A percentile compares a stretch with the other conserved stretches of the same genome.
Evolutionary conservation across 208 protist genomes (phyloP).

Genomic region (Leishmania amazonensis): DNA sequence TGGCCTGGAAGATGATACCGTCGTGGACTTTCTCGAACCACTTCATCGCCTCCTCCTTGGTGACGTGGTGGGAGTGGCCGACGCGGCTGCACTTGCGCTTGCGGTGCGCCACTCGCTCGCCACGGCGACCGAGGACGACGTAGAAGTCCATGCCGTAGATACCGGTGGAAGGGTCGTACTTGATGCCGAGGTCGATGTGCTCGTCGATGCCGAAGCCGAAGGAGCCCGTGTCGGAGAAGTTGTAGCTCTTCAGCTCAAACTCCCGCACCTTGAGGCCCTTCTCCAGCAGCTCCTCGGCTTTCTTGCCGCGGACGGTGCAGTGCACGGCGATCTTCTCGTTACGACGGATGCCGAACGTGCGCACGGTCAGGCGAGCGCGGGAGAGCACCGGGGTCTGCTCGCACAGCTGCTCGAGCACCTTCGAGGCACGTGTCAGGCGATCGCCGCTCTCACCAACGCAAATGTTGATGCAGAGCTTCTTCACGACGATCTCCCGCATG

Average conservation of each 20-base stretch:
- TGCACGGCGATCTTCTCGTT: conserved; percentile 99
- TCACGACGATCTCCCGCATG: conserved; percentile 98
- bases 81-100: conserved; percentile 87
- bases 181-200: conserved; percentile 99
- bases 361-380: conserved; percentile 98
- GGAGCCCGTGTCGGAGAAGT: conserved; percentile 98
- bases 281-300: conserved; percentile 99
- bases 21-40: conserved; percentile 99
- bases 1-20: conserved; percentile 95
- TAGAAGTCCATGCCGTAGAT: conserved; percentile 99
- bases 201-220: conserved; percentile 99
- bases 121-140: conserved; percentile 98
- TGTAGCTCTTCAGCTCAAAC: conserved; percentile 97
- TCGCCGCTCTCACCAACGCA: conserved; percentile 99
- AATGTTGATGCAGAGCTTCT: conserved; percentile 99
- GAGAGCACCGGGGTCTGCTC: conserved; percentile 98
- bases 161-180: conserved; percentile 99
- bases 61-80: conserved; percentile 95
- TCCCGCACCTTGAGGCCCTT: conserved; percentile 99
- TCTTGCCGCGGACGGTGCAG: conserved; percentile 99
- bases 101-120: conserved; percentile 95
- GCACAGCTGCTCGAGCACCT: conserved; percentile 99
- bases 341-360: conserved; percentile 99
- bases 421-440: conserved; percentile 98
- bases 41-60: conserved; percentile 97